phyloP scores from a whole-genome alignment of 805 yeast species.

The Wickerhamomyces tratensis region DNA sequence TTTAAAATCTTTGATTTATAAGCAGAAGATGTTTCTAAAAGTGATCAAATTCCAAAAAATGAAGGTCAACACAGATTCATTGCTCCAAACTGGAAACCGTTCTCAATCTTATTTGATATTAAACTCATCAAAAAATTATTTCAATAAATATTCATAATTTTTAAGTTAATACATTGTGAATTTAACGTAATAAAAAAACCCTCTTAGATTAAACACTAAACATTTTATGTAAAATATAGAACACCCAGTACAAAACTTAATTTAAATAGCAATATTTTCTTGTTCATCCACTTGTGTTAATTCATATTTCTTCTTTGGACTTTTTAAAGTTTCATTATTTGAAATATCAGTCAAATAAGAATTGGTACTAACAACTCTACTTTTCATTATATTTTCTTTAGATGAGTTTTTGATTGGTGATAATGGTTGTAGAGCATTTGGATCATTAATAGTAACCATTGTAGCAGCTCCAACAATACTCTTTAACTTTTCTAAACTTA shows the following conservation, averaged over 20 bases:
- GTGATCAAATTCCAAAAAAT: conserved; percentile 18
- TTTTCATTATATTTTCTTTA: conserved; percentile 1
- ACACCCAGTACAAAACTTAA: too few relatives aligned
- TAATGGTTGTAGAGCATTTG: neutral
- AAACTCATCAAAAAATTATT: too few relatives aligned
- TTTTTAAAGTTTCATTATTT: too few relatives aligned
- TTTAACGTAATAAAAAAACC: too few relatives aligned
- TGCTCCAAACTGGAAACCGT: conserved; percentile 6
- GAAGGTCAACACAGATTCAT: conserved; percentile 22
- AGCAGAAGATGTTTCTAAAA: conserved; percentile 14
- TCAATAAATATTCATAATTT: too few relatives aligned
- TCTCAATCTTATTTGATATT: neutral
- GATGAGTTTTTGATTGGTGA: conserved; percentile 1
- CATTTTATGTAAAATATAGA: too few relatives aligned
- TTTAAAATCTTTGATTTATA: too few relatives aligned
- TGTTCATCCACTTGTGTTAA: neutral
- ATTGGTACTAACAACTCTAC: conserved; percentile 18
- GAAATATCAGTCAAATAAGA: conserved; percentile 10
- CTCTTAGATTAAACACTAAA: too few relatives aligned
- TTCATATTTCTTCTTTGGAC: neutral
- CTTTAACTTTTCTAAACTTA: conserved; percentile 20
- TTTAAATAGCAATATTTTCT: neutral
- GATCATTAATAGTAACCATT: conserved; percentile 4
- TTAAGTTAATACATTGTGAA: too few relatives aligned
- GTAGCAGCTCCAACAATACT: conserved; percentile 14